A percentile compares a stretch with the other conserved stretches of the same genome.
Evolutionary conservation across 1,139 yeast species (phyloP).

Genomic region (Lodderomyces margitis): DNA sequence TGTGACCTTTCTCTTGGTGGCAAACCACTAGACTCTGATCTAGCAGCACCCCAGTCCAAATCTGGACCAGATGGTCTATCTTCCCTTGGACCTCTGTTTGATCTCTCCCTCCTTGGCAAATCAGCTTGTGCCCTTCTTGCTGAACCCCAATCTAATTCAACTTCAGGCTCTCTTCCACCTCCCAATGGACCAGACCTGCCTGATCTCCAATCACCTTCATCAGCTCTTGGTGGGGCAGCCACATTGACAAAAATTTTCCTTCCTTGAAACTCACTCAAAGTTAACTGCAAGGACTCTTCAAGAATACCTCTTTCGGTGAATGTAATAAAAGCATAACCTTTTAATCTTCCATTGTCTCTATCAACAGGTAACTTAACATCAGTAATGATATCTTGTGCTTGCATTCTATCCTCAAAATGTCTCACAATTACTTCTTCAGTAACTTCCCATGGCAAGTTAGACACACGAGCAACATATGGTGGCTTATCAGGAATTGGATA

Average conservation of each 20-base stretch:
- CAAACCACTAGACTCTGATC: conserved; percentile 35
- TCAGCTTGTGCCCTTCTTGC: conserved; percentile 33
- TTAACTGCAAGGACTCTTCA: conserved; percentile 66
- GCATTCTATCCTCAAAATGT: conserved; percentile 67
- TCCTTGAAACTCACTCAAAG: conserved; percentile 64
- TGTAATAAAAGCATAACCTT: conserved; percentile 87
- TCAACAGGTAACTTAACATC: conserved; percentile 75
- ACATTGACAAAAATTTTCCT: conserved; percentile 82
- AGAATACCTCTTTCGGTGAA: conserved; percentile 64
- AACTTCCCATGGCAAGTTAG: conserved; percentile 83
- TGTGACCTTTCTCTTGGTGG: conserved; percentile 34
- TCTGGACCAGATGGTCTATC: conserved; percentile 26
- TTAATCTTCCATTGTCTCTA: conserved; percentile 58
- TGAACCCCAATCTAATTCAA: conserved; percentile 56
- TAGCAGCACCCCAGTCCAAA: conserved; percentile 54
- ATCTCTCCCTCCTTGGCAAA: conserved; percentile 42
- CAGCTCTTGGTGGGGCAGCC: conserved; percentile 76
- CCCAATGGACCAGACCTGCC: conserved; percentile 13
- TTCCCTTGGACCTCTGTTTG: conserved; percentile 25
- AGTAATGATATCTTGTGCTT: conserved; percentile 44
- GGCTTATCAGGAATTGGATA: conserved; percentile 88
- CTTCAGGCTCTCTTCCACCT: conserved; percentile 38
- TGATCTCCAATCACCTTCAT: conserved; percentile 48
- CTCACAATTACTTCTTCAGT: conserved; percentile 63
- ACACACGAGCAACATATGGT: conserved; percentile 86